phyloP scores from a whole-genome alignment of 345 rosid species.

The Odontarrhena argentea region DNA sequence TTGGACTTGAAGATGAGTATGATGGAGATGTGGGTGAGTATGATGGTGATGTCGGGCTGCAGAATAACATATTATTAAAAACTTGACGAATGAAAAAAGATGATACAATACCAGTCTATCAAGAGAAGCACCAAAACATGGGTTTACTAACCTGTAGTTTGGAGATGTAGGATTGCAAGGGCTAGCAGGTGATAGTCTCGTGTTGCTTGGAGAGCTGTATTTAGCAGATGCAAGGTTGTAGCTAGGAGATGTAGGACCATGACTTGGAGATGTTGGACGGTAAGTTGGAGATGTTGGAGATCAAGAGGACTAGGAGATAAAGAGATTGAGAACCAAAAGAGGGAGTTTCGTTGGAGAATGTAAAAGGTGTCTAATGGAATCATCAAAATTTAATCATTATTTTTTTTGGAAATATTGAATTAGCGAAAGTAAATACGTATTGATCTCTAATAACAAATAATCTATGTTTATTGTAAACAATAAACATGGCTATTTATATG shows the following conservation, averaged over 20 bases:
- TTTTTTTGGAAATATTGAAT: too few species aligned
- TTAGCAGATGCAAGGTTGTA: conserved; percentile 64
- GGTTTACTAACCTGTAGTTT: conserved; percentile 61
- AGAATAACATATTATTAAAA: conserved; percentile 2
- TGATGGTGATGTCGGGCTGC: conserved; percentile 90
- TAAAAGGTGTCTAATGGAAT: too few species aligned
- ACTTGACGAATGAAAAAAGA: too few species aligned
- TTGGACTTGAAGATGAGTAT: conserved; percentile 87
- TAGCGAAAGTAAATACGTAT: too few species aligned
- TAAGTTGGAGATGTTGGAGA: conserved; percentile 74
- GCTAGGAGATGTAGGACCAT: conserved; percentile 73
- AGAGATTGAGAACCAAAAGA: too few species aligned
- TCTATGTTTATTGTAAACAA: too few species aligned
- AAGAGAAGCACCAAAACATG: neutral
- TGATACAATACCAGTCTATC: neutral
- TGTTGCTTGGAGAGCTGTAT: conserved; percentile 91
- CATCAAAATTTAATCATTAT: too few species aligned
- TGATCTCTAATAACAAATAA: too few species aligned
- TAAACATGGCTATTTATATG: too few species aligned
- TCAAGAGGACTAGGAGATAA: too few species aligned
- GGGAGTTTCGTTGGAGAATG: too few species aligned
- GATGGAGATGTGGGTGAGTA: conserved; percentile 95
- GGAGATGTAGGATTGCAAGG: conserved; percentile 98
- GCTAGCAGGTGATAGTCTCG: conserved; percentile 81
- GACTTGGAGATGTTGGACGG: conserved; percentile 78